Evolutionary conservation across 2,329 filamentous ascomycete species (phyloP).

Genomic region (Camillea tinctor): DNA sequence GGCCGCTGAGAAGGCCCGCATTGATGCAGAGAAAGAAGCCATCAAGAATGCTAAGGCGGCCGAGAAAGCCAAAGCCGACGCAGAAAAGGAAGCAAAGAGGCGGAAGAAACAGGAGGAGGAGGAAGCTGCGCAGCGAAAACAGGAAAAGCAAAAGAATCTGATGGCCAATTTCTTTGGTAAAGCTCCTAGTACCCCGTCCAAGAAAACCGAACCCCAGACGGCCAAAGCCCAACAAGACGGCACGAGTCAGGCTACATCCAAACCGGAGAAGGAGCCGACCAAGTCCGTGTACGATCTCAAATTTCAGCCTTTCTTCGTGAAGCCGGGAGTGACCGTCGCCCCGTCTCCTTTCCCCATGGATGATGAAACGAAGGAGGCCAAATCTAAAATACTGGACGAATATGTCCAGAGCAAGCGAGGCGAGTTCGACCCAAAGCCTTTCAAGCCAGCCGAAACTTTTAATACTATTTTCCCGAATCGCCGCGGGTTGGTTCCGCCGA

Average conservation of each 20-base stretch:
- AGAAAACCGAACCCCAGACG: slow-evolving; percentile 14
- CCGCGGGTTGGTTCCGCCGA: slow-evolving; percentile 49
- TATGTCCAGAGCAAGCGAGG: slow-evolving; percentile 48
- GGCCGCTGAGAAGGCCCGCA: slow-evolving; percentile 24
- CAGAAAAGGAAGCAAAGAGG: slow-evolving; percentile 42
- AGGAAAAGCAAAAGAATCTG: slow-evolving; percentile 39
- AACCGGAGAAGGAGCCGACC: slow-evolving; percentile 24
- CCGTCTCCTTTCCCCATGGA: slow-evolving; percentile 58
- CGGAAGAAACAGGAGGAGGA: slow-evolving; percentile 39
- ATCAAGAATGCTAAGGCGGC: slow-evolving; percentile 44
- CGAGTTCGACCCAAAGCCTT: slow-evolving; percentile 40
- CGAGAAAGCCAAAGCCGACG: slow-evolving; percentile 32
- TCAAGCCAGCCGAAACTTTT: slow-evolving; percentile 48
- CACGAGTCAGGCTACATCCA: slow-evolving; percentile 20
- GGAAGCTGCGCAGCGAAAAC: slow-evolving; percentile 40
- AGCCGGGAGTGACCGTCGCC: slow-evolving; percentile 71
- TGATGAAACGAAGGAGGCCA: slow-evolving; percentile 50
- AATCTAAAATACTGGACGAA: slow-evolving; percentile 52
- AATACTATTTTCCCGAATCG: slow-evolving; percentile 38
- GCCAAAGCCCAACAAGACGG: slow-evolving; percentile 16
- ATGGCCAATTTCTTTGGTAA: slow-evolving; percentile 26
- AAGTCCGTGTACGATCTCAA: slow-evolving; percentile 62
- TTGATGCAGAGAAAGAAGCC: slow-evolving; percentile 42
- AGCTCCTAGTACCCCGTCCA: slow-evolving; percentile 25
- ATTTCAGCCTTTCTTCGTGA: slow-evolving; percentile 81